A percentile compares a stretch with the other conserved stretches of the same genome.
Conservation (phyloP, 148 eudicot genomes). For the Selenicereus undatus region DNA sequence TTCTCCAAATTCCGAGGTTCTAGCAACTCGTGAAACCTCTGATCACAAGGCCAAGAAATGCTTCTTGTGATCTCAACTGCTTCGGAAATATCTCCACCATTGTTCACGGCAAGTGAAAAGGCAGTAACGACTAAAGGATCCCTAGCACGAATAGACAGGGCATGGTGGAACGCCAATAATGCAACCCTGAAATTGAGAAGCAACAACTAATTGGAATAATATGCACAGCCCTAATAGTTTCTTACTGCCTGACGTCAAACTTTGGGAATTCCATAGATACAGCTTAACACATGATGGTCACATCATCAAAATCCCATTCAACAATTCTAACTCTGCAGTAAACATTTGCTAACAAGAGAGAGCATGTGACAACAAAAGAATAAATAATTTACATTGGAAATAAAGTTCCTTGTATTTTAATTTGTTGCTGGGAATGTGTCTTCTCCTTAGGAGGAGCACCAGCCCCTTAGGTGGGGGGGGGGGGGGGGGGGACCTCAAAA, state of each 20-base stretch:
- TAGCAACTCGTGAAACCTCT: conserved; percentile 49
- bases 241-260: neutral
- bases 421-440: too few species aligned
- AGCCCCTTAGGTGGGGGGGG: too few species aligned
- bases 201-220: neutral
- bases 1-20: conserved; percentile 32
- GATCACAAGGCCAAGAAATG: conserved; percentile 44
- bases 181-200: conserved; percentile 49
- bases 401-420: too few species aligned
- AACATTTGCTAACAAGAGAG: neutral
- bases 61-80: conserved; percentile 51
- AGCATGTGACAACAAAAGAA: neutral
- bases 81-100: conserved; percentile 74
- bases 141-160: conserved; percentile 51
- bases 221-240: neutral
- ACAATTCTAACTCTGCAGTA: too few species aligned
- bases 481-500: too few species aligned
- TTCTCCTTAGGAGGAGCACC: too few species aligned
- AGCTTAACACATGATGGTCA: neutral
- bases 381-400: too few species aligned
- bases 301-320: neutral
- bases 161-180: conserved; percentile 76
- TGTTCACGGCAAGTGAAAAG: conserved; percentile 73
- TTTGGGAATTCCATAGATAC: neutral
- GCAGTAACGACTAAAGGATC: conserved; percentile 74